Evolutionary conservation across 768 basidiomycete species (phyloP).

Genomic region (Thelephora aurantiotincta): DNA sequence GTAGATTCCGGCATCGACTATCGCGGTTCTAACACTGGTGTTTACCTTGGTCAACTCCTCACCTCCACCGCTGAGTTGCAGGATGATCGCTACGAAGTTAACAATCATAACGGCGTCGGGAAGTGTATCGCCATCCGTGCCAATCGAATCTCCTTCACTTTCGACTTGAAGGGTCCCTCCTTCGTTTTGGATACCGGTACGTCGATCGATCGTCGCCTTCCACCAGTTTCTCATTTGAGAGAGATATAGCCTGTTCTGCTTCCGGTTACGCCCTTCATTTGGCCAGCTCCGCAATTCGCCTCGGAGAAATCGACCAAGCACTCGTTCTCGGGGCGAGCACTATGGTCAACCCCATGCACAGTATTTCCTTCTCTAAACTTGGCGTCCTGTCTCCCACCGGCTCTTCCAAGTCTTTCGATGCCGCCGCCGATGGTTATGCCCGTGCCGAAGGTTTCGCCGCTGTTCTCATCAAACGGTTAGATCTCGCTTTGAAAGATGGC

Average conservation of each 20-base stretch:
- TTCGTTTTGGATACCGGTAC: slow-evolving; percentile 29
- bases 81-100: slow-evolving; percentile 15
- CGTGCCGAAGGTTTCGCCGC: slow-evolving; percentile 15
- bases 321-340: slow-evolving; percentile 23
- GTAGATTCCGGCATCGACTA: slow-evolving; percentile 11
- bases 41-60: slow-evolving; percentile 12
- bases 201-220: not conserved
- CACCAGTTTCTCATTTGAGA: not conserved
- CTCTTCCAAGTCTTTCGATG: slow-evolving; percentile 28
- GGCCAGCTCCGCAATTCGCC: slow-evolving; percentile 27
- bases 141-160: slow-evolving; percentile 21
- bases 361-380: slow-evolving; percentile 21
- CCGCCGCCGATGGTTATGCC: slow-evolving; percentile 23
- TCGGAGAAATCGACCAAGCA: slow-evolving; percentile 31
- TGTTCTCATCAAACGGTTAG: slow-evolving; percentile 21
- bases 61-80: slow-evolving; percentile 16
- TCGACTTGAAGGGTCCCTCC: slow-evolving; percentile 31
- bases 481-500: slow-evolving; percentile 16
- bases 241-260: slow-evolving; percentile 15
- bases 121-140: slow-evolving; percentile 16
- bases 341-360: slow-evolving; percentile 16
- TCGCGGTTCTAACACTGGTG: slow-evolving; percentile 8
- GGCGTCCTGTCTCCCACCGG: slow-evolving; percentile 24
- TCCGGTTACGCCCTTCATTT: slow-evolving; percentile 31
- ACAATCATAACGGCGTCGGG: slow-evolving; percentile 16